Evolutionary conservation across 2,329 filamentous ascomycete genomes (phyloP), one percentile per base, ranked within the genome.

Genomic region (Epichloe hybrida): DNA sequence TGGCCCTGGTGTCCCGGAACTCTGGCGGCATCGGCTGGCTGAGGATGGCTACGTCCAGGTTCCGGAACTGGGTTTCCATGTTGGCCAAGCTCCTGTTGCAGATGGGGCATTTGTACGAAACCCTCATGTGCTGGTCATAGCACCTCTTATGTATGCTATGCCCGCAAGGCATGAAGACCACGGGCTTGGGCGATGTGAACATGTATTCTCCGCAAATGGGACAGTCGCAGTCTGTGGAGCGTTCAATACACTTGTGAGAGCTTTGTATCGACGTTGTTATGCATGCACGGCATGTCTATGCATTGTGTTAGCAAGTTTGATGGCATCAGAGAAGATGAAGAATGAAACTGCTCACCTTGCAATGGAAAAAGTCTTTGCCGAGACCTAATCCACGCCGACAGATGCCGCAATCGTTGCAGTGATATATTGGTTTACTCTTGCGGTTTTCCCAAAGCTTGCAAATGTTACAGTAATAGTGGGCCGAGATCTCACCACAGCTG

Each of bases 391-490:
- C 93, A 52, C 90, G 83, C 52, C 93, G 80, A 64, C 93, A 98
- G 54, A 98, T 95, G 4, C 93, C 93, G 66, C 93, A 98, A 61
- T 97, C 93, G 61, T 83, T 79, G 66, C 93, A 98, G 64, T 98
- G 93, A 63, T 98, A 98, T 52, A 97, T 95, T 56, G 84, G 85
- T 66, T 94, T 96, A 57, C 81, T 83, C 50, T 82, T 80, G 58
- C 96, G 87, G 61, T 97, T 89, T 62, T 97, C 91, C 93, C 93
- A 98, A 2, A 98, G 75, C 68, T 96, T 96, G 74, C 93, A 98
- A 50, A 93, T 85, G 50, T 81, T 79, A 69, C 93, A 98, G 64
- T 94, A 98, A 66, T 97, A 97, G 61, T 85, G 85, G 12, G 91
- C 89, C 6, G 88, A 80, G 52, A 81, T 79, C 57, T 82, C 80